A percentile compares a stretch with the other conserved stretches of the same genome.
phyloP scores from a whole-genome alignment of 2,329 filamentous ascomycete genomes.

The Pseudovirgaria hyperparasitica region DNA sequence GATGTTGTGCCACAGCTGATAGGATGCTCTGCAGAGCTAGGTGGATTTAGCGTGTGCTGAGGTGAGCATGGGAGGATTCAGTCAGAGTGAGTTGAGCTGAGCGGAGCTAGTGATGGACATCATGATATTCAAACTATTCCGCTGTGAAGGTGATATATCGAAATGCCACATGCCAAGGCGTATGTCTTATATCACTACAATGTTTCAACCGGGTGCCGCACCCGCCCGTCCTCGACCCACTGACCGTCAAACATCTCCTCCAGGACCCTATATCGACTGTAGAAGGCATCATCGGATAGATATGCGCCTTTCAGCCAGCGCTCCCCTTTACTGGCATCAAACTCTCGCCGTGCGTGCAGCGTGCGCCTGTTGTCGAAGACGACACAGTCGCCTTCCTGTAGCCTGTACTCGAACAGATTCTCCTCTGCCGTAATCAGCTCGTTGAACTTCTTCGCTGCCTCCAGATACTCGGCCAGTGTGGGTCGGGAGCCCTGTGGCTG shows the following conservation, averaged over 20 bases:
- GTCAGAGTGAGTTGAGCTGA: too few species aligned
- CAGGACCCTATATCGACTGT: constrained; percentile 32
- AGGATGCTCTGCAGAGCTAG: too few species aligned
- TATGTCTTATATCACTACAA: too few species aligned
- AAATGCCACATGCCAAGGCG: too few species aligned
- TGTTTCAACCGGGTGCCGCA: constrained; percentile 13
- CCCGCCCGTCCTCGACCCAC: constrained; percentile 22
- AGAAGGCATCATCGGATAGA: constrained; percentile 53
- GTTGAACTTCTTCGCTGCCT: constrained; percentile 44
- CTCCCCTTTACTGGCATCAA: constrained; percentile 53
- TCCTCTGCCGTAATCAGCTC: constrained; percentile 41
- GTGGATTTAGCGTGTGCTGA: too few species aligned
- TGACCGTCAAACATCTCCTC: constrained; percentile 19
- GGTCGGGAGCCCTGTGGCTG: constrained; percentile 20
- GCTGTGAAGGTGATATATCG: too few species aligned
- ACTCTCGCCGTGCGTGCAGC: constrained; percentile 70
- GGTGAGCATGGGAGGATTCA: too few species aligned
- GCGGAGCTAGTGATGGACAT: too few species aligned
- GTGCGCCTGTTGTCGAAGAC: constrained; percentile 84
- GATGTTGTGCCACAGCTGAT: too few species aligned
- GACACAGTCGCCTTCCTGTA: constrained; percentile 74
- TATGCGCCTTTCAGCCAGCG: constrained; percentile 83
- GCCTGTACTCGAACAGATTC: constrained; percentile 55
- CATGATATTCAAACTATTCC: too few species aligned
- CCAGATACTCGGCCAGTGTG: constrained; percentile 17